These are phyloP conservation scores for Metarhizium humberi DNA, from an alignment of 2,329 filamentous ascomycete genomes.

Conservation along the genomic window DNA sequence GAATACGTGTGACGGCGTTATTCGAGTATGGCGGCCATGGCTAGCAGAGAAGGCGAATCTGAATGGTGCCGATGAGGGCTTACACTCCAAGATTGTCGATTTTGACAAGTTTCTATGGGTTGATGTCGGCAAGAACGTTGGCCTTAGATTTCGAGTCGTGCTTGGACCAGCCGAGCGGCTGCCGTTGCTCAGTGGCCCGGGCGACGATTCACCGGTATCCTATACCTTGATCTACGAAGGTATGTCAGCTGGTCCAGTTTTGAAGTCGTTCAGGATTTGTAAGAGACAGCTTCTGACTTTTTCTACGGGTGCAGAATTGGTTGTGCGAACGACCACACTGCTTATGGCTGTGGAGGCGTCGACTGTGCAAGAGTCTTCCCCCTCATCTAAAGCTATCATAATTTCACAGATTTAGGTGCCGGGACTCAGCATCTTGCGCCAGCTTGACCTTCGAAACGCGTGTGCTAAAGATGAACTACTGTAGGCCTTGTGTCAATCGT, in stretches of 20 bases:
- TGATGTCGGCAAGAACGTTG: constrained; percentile 52
- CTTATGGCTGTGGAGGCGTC: constrained; percentile 58
- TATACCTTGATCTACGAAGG: constrained; percentile 67
- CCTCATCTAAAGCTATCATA: constrained; percentile 57
- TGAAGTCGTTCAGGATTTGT: not conserved
- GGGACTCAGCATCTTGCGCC: too few relatives aligned
- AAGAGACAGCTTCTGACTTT: constrained; percentile 6
- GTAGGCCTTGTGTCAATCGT: too few relatives aligned
- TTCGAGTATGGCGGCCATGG: constrained; percentile 68
- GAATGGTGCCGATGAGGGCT: not conserved
- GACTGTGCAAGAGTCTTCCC: constrained; percentile 46
- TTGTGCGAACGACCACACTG: constrained; percentile 54
- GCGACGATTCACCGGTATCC: constrained; percentile 57
- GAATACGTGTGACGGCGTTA: constrained; percentile 46
- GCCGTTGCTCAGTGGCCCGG: constrained; percentile 45
- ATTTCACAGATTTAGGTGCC: constrained; percentile 32
- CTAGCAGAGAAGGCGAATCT: constrained; percentile 34
- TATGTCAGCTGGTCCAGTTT: constrained; percentile 25
- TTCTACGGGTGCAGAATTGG: constrained; percentile 43
- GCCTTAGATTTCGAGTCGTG: constrained; percentile 56
- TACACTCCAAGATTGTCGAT: constrained; percentile 1
- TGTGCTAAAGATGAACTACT: too few relatives aligned
- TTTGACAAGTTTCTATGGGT: constrained; percentile 54
- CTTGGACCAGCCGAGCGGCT: constrained; percentile 24
- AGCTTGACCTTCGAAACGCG: too few relatives aligned